A percentile compares a stretch with the other conserved stretches of the same genome.
phyloP scores from a whole-genome alignment of 768 basidiomycete genomes.

The Collybia mongolica region DNA sequence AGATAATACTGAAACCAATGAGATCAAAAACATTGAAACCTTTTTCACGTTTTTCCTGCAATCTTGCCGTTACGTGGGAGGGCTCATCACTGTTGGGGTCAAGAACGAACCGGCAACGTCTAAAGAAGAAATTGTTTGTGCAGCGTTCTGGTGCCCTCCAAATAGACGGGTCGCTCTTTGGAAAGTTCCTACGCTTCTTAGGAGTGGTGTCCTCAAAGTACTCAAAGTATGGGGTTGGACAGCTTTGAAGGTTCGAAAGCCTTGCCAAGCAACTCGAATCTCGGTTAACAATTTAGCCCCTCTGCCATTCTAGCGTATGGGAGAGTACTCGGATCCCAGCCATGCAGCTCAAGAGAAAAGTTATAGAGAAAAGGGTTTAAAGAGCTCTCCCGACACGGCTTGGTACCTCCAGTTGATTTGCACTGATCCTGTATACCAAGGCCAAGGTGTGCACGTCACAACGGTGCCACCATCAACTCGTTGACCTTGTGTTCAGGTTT shows the following conservation, averaged over 20 bases:
- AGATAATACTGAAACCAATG: not conserved
- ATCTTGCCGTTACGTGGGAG: not conserved
- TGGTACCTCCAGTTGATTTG: not conserved
- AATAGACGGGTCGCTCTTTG: slow-evolving; percentile 3
- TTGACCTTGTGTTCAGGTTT: not conserved
- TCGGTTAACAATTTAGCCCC: not conserved
- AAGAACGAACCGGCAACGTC: not conserved
- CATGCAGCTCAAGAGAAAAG: not conserved
- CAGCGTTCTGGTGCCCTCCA: slow-evolving; percentile 7
- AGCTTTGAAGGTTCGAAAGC: not conserved
- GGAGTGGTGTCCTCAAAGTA: slow-evolving; percentile 3
- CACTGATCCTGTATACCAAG: not conserved
- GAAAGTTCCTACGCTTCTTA: slow-evolving; percentile 2
- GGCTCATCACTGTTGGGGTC: slow-evolving; percentile 7
- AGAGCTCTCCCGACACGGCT: not conserved
- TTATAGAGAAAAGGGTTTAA: not conserved
- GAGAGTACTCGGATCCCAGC: not conserved
- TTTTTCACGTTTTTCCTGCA: slow-evolving; percentile 2
- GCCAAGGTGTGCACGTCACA: not conserved
- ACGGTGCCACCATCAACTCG: no score
- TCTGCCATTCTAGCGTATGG: not conserved
- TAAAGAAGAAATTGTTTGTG: slow-evolving; percentile 6
- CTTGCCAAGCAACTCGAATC: not conserved
- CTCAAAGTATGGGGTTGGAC: slow-evolving; percentile 5
- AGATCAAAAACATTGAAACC: not conserved